Evolutionary conservation across 2,329 filamentous ascomycete genomes (phyloP).

Genomic region (Monosporascus ibericus): DNA sequence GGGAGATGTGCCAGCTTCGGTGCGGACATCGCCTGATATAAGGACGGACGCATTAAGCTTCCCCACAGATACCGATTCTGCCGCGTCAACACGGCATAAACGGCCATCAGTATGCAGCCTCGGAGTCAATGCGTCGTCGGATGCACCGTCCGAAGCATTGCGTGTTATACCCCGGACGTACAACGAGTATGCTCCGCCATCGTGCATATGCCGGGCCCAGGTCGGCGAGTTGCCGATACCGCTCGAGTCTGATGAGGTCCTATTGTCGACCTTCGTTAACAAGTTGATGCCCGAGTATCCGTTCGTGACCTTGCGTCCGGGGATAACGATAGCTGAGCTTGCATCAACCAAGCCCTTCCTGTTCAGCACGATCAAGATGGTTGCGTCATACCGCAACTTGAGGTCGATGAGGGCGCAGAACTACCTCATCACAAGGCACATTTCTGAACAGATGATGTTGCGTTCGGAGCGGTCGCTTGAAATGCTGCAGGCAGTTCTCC

Average conservation of each 20-base stretch:
- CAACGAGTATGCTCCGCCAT: slow-evolving; percentile 38
- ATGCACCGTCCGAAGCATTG: slow-evolving; percentile 1
- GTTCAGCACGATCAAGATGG: slow-evolving; percentile 43
- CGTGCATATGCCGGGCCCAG: slow-evolving; percentile 41
- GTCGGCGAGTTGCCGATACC: slow-evolving; percentile 32
- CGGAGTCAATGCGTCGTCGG: slow-evolving; percentile 7
- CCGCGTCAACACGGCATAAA: slow-evolving; percentile 2
- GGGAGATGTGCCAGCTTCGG: slow-evolving; percentile 8
- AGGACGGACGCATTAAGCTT: slow-evolving; percentile 6
- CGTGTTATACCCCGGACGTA: slow-evolving; percentile 35
- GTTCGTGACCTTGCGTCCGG: slow-evolving; percentile 38
- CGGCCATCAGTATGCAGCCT: not conserved
- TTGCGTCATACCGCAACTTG: slow-evolving; percentile 40
- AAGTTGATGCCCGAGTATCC: slow-evolving; percentile 38
- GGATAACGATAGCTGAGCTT: slow-evolving; percentile 30
- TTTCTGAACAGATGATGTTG: slow-evolving; percentile 44
- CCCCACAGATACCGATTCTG: slow-evolving; percentile 4
- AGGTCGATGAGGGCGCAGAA: slow-evolving; percentile 44
- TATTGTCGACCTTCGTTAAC: slow-evolving; percentile 38
- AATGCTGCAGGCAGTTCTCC: slow-evolving; percentile 41
- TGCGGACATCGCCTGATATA: slow-evolving; percentile 6
- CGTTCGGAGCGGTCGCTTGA: slow-evolving; percentile 45
- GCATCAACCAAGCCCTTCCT: slow-evolving; percentile 38
- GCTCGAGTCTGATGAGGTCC: slow-evolving; percentile 39
- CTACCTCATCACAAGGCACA: slow-evolving; percentile 38